Evolutionary conservation across 2,329 filamentous ascomycete genomes (phyloP).

Genomic region (Sclerotinia nivalis): DNA sequence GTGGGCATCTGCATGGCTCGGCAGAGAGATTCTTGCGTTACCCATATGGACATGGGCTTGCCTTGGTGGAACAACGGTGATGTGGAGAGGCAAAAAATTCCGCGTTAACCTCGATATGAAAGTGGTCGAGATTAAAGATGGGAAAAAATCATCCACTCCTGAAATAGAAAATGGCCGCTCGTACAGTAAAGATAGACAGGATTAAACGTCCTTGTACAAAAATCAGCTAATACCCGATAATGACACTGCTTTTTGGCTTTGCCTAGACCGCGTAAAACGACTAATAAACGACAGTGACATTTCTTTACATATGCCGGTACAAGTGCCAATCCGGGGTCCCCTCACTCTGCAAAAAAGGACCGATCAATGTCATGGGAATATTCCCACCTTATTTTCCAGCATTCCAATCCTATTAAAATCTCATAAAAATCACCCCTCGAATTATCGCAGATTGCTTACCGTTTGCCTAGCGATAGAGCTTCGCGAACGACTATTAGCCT

Average conservation of each 20-base stretch:
- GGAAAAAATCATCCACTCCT: conserved; percentile 20
- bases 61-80: conserved; percentile 80
- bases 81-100: conserved; percentile 84
- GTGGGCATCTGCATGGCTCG: conserved; percentile 83
- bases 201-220: conserved; percentile 27
- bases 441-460: neutral
- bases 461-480: neutral
- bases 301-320: neutral
- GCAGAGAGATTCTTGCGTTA: conserved; percentile 76
- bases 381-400: neutral
- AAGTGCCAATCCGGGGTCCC: conserved; percentile 8
- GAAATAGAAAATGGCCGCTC: conserved; percentile 28
- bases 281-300: conserved; percentile 7
- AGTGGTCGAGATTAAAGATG: conserved; percentile 56
- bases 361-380: neutral
- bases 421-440: neutral
- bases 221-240: neutral
- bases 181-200: conserved; percentile 37
- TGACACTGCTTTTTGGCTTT: neutral
- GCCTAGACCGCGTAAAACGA: neutral
- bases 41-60: conserved; percentile 92
- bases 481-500: neutral
- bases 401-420: neutral
- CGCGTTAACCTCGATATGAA: conserved; percentile 82
- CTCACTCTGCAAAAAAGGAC: neutral